phyloP scores from a whole-genome alignment of 2,329 filamentous ascomycete genomes.

The Fusarium graminum region DNA sequence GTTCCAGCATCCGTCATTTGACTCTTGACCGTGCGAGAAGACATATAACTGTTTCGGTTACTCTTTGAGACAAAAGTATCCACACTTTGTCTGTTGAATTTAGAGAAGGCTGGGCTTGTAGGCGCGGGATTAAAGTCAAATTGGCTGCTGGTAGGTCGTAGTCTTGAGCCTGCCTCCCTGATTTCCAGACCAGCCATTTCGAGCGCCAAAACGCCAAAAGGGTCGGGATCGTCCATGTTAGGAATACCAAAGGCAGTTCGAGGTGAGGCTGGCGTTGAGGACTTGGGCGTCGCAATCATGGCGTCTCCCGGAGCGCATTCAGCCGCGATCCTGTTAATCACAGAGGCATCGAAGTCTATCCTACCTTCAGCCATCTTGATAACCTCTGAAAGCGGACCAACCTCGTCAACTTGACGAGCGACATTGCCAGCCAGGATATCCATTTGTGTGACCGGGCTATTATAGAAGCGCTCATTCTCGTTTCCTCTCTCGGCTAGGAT shows the following conservation, averaged over 20 bases:
- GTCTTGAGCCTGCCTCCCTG: slow-evolving; percentile 81
- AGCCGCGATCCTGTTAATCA: slow-evolving; percentile 73
- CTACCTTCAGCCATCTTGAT: slow-evolving; percentile 91
- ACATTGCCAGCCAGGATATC: slow-evolving; percentile 71
- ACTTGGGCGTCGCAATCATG: slow-evolving; percentile 62
- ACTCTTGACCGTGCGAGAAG: slow-evolving; percentile 75
- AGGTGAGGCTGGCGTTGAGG: slow-evolving; percentile 53
- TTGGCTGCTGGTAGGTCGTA: slow-evolving; percentile 79
- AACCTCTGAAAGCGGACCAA: slow-evolving; percentile 78
- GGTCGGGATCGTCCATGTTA: slow-evolving; percentile 85
- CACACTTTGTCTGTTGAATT: slow-evolving; percentile 74
- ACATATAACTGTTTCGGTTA: slow-evolving; percentile 81
- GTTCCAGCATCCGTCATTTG: slow-evolving; percentile 78
- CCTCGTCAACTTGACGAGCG: slow-evolving; percentile 66
- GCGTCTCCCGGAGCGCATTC: slow-evolving; percentile 83
- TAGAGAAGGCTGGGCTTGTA: slow-evolving; percentile 76
- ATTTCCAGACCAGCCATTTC: slow-evolving; percentile 92
- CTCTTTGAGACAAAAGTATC: slow-evolving; percentile 72
- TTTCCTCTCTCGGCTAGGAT: slow-evolving; percentile 68
- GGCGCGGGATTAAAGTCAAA: slow-evolving; percentile 86
- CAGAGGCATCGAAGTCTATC: slow-evolving; percentile 75
- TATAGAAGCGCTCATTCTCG: slow-evolving; percentile 72
- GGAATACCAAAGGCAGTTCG: slow-evolving; percentile 80
- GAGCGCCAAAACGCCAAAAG: slow-evolving; percentile 90
- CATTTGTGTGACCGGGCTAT: slow-evolving; percentile 63